Conservation (phyloP, 306 rosid genomes). For the Cicer cuneatum region DNA sequence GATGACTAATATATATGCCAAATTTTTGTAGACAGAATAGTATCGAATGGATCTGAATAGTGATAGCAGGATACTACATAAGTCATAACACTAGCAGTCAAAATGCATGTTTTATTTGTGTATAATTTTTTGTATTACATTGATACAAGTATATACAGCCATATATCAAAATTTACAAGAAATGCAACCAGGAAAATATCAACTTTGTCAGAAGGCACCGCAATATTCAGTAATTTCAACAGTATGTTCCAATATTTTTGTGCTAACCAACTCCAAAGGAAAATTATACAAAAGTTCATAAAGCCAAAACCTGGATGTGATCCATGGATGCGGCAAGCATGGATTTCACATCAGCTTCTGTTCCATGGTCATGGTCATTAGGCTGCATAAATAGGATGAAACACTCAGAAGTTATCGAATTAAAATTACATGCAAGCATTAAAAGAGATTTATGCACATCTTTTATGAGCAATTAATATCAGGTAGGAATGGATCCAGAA, state of each 20-base stretch:
- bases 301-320: slow-evolving; percentile 80
- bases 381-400: slow-evolving; percentile 69
- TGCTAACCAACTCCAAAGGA: no score
- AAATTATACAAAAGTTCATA: slow-evolving; percentile 29
- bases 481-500: slow-evolving; percentile 2
- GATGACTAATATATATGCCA: slow-evolving; percentile 17
- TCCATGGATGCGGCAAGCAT: slow-evolving; percentile 83
- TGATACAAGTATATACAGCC: slow-evolving; percentile 2
- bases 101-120: not conserved
- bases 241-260: slow-evolving; percentile 12
- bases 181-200: slow-evolving; percentile 15
- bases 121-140: slow-evolving; percentile 18
- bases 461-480: not conserved
- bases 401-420: slow-evolving; percentile 21
- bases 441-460: slow-evolving; percentile 6
- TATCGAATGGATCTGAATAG: slow-evolving; percentile 7
- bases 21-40: not conserved
- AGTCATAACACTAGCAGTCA: slow-evolving; percentile 4
- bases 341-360: slow-evolving; percentile 57
- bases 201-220: slow-evolving; percentile 15
- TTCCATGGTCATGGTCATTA: slow-evolving; percentile 82
- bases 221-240: slow-evolving; percentile 20
- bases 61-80: not conserved
- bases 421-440: slow-evolving; percentile 21
- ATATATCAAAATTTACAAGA: slow-evolving; percentile 18